These are phyloP conservation scores for Dactylis glomerata DNA, from an alignment of 176 grass and related monocot genomes.

Conservation along the genomic window DNA sequence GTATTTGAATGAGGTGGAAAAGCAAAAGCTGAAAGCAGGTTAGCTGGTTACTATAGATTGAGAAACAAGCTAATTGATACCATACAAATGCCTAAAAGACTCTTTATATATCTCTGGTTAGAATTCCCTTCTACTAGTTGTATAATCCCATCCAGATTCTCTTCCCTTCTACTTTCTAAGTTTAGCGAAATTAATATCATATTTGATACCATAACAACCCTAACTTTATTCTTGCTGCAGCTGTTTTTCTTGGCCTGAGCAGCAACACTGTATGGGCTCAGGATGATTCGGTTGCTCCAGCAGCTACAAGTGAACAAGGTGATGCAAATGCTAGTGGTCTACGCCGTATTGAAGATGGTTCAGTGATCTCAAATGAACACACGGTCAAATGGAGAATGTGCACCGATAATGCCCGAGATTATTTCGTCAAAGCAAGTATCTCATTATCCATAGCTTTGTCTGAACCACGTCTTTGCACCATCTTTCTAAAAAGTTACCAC, in stretches of 20 bases:
- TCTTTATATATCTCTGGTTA: neutral
- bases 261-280: conserved; percentile 50
- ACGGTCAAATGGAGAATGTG: conserved; percentile 84
- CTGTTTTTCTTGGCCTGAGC: conserved; percentile 55
- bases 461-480: neutral
- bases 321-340: conserved; percentile 44
- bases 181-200: neutral
- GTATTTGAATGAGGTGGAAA: neutral
- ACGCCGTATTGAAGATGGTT: conserved; percentile 72
- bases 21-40: neutral
- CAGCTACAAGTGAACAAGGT: conserved; percentile 46
- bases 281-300: conserved; percentile 45
- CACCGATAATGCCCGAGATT: conserved; percentile 74
- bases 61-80: neutral
- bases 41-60: neutral
- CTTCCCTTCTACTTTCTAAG: neutral
- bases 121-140: neutral
- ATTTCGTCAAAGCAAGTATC: conserved; percentile 72
- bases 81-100: neutral
- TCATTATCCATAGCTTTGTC: conserved; percentile 22
- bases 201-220: neutral
- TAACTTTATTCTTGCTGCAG: conserved; percentile 31
- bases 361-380: conserved; percentile 84
- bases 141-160: neutral
- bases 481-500: neutral